Base-by-base conservation (phyloP, 495 filamentous ascomycete species). In the Schizothecium vesticola region DNA sequence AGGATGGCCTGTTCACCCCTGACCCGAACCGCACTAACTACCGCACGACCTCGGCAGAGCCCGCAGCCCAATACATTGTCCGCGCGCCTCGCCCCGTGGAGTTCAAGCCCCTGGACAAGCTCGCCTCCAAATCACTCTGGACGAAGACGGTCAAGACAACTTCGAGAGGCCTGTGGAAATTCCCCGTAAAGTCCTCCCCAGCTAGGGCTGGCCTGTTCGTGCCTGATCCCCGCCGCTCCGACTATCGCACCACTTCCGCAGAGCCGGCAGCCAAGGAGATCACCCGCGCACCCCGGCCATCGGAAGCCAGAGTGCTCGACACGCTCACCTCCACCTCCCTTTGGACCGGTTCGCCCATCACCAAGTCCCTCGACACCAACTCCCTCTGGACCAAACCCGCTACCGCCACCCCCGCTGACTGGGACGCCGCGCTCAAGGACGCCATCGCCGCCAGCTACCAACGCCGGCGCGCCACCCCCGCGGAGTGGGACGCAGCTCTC, bases 211-310 rank as follows among this genome's bases (percentile, higher is more conserved):
- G 72, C 28, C 56, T 80, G 25, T 80, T 78, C 26, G 70, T 71
- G 29, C 64, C 51, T 21, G 64, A 71, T 25, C 13, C 66, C 59
- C 57, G 65, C 28, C 73, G 75, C 22, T 57, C 60, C 13, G 70
- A 72, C 36, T 77, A 67, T 66, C 79, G 79, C 23, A 77, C 74
- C 28, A 80, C 78, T 16, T 57, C 74, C 23, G 69, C 76, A 67
- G 73, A 78, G 64, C 77, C 79, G 56, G 78, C 75, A 55, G 79
- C 78, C 51, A 70, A 74, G 61, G 61, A 71, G 24, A 74, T 77
- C 63, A 67, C 66, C 29, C 77, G 70, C 60, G 73, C 61, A 13
- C 68, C 71, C 16, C 77, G 75, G n/a, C 63, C 57, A 12, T 33
- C 56, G 10, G 66, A 66, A 28, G 28, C 23, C 28, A 63, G 56